These are phyloP conservation scores for Tolypocladium tundrense DNA, from an alignment of 2,329 filamentous ascomycete species.

Conservation along the genomic window DNA sequence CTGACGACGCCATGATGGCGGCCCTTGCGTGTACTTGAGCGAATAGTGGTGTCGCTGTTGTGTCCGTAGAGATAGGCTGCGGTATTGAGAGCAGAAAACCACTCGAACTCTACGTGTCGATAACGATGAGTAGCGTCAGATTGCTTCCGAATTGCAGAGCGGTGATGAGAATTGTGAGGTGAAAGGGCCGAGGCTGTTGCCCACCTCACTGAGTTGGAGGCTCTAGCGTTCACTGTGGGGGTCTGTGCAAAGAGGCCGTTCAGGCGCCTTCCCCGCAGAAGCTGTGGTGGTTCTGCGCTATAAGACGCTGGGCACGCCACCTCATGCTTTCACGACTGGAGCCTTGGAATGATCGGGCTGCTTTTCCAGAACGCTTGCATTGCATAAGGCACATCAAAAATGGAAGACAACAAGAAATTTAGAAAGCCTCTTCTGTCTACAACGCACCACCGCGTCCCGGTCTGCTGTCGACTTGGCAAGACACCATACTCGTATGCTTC, in stretches of 20 bases:
- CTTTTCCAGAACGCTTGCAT: too few species aligned
- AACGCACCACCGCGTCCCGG: too few species aligned
- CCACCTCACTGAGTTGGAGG: not conserved
- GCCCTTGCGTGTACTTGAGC: not conserved
- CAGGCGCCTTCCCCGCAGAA: not conserved
- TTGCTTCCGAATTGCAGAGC: not conserved
- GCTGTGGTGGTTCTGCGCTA: not conserved
- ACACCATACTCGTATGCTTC: not conserved
- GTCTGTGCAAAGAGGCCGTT: not conserved
- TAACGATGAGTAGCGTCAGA: not conserved
- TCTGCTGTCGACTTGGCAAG: too few species aligned
- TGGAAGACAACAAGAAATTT: too few species aligned
- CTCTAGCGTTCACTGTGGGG: not conserved
- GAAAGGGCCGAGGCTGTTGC: not conserved
- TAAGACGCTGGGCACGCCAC: not conserved
- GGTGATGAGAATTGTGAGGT: not conserved
- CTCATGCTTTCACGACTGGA: not conserved
- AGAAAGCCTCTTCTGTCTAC: too few species aligned
- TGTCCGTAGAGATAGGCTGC: not conserved
- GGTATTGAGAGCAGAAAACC: not conserved
- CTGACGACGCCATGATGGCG: conserved; percentile 10
- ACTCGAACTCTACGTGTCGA: not conserved
- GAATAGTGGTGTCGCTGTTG: not conserved
- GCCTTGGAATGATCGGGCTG: too few species aligned
- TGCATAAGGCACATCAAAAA: too few species aligned